Percentiles rank a stretch among this genome's conserved stretches.
These are phyloP conservation scores for Laburnicola sp. DNA, from an alignment of 2,329 filamentous ascomycete genomes.

Conservation along the genomic window DNA sequence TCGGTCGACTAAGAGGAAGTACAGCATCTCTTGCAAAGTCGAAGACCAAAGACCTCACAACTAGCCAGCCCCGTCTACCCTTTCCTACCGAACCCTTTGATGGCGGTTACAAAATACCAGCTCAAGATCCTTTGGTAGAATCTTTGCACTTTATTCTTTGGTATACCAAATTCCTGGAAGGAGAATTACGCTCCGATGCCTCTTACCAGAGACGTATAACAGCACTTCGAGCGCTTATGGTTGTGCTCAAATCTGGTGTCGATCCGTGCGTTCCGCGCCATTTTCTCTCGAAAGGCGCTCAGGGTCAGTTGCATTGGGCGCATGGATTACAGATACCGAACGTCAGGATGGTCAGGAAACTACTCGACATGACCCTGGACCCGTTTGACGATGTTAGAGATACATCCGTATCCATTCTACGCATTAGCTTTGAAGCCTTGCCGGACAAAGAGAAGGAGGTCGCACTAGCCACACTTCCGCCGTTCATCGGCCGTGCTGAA, in stretches of 20 bases:
- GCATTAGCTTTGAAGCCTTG: slow-evolving; percentile 32
- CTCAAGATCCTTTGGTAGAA: slow-evolving; percentile 45
- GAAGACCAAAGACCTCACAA: slow-evolving; percentile 10
- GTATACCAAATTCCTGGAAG: slow-evolving; percentile 72
- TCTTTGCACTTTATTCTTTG: slow-evolving; percentile 70
- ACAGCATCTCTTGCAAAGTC: slow-evolving; percentile 37
- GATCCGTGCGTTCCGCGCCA: slow-evolving; percentile 52
- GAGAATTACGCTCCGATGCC: slow-evolving; percentile 75
- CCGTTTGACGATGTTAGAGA: slow-evolving; percentile 89
- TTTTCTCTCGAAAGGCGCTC: slow-evolving; percentile 52
- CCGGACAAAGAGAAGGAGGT: slow-evolving; percentile 15
- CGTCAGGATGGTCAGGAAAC: slow-evolving; percentile 56
- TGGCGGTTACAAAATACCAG: not conserved
- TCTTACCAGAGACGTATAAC: slow-evolving; percentile 91
- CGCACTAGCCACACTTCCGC: slow-evolving; percentile 21
- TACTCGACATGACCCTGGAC: slow-evolving; percentile 81
- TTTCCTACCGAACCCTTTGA: slow-evolving; percentile 20
- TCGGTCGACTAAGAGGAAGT: slow-evolving; percentile 64
- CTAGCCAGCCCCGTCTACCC: slow-evolving; percentile 15
- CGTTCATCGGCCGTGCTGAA: slow-evolving; percentile 49
- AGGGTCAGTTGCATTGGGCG: slow-evolving; percentile 55
- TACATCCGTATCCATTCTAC: slow-evolving; percentile 53
- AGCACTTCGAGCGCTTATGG: slow-evolving; percentile 69
- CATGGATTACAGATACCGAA: slow-evolving; percentile 52
- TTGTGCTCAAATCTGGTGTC: slow-evolving; percentile 71